Evolutionary conservation across 345 rosid species (phyloP), one percentile per base, ranked within the genome.

Genomic region (Eucalyptus microcorys): DNA sequence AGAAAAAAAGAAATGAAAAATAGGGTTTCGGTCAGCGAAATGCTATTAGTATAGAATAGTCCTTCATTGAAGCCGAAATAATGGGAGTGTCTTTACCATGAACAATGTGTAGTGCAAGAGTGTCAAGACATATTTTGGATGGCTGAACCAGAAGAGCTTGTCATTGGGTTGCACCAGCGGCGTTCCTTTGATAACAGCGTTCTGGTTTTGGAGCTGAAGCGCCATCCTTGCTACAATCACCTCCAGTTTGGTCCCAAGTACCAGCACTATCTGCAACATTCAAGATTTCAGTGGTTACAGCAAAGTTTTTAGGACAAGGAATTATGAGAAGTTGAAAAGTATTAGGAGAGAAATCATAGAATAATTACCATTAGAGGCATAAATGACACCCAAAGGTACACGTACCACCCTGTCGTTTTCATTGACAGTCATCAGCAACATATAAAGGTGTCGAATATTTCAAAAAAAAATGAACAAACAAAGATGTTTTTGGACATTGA

Each of bases 331-430:
- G 27, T 37, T 10, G 10, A 27, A 34, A 50, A 17, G 47, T 22
- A 55, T 26, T 19, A 48, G 53, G 37, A 42, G 24, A 21, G 43
- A 34, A 47, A 17, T n/a, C 24, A 34, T 32, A 43, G n/a, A 49
- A 14, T 52, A 59, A 94, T 89, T 92, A 94, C 99, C 87, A 89
- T 71, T 79, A 95, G 83, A 83, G 99, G 98, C 86, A 97, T 89
- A 89, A 97, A 95, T 42, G 99, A 96, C 85, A 96, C 89, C 95
- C 96, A 94, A 2, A 97, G 93, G 87, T 93, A 94, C 43, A 92
- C 94, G 57, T 92, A 88, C 98, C 94, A 93, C 59, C 99, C 98
- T 96, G 95, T 83, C 3, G 47, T 42, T 53, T 49, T 88, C 45
- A 79, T 83, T 66, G 14, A 43, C 47, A 87, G 15, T 47, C 66